Evolutionary conservation across 345 rosid species (phyloP).

Genomic region (Hibiscus tridactylites): DNA sequence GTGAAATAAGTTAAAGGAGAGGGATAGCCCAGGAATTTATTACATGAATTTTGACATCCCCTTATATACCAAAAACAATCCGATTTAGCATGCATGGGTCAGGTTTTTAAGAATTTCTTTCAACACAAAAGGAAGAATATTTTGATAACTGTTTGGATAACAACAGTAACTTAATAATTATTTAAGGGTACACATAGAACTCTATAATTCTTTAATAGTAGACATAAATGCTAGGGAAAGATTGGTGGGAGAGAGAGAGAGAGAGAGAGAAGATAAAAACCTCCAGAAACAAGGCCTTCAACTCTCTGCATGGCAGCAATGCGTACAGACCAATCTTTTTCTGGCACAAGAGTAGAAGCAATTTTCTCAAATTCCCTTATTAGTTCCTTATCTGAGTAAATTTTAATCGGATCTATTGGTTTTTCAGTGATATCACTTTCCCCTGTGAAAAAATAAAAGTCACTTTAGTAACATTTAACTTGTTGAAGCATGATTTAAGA

Average conservation of each 20-base stretch:
- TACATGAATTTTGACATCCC: neutral
- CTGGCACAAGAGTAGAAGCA: slow-evolving; percentile 79
- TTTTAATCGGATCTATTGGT: slow-evolving; percentile 71
- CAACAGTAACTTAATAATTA: neutral
- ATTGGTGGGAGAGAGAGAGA: neutral
- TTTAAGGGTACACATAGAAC: neutral
- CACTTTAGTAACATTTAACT: neutral
- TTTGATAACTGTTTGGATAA: neutral
- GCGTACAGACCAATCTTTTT: slow-evolving; percentile 98
- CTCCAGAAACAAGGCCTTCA: slow-evolving; percentile 96
- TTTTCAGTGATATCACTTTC: slow-evolving; percentile 72
- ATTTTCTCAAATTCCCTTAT: slow-evolving; percentile 88
- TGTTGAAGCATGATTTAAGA: neutral
- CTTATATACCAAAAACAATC: neutral
- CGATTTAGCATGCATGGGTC: too few species aligned
- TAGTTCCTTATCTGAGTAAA: slow-evolving; percentile 94
- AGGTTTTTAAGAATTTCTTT: neutral
- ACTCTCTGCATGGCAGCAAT: slow-evolving; percentile 97
- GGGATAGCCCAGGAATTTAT: neutral
- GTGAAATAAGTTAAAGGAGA: neutral
- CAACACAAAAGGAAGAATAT: neutral
- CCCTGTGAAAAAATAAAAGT: slow-evolving; percentile 37
- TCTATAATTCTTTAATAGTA: too few species aligned
- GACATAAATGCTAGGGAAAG: neutral
- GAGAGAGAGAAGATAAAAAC: slow-evolving; percentile 20